Percentiles rank a stretch among this genome's conserved stretches.
These are phyloP conservation scores for Phaeolepiota aurea DNA, from an alignment of 768 basidiomycete genomes.

Conservation along the genomic window DNA sequence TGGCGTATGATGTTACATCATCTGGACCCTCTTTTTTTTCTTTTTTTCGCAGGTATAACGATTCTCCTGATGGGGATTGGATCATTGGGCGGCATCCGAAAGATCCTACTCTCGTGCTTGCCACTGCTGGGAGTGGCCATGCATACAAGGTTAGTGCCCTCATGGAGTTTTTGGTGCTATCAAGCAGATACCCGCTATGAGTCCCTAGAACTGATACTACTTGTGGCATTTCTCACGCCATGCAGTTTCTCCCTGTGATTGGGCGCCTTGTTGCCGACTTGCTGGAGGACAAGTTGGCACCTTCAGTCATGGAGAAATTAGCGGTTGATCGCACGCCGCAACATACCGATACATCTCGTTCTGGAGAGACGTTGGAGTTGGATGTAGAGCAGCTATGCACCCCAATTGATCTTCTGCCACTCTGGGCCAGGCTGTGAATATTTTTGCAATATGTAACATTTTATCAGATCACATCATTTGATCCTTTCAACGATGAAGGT, in stretches of 20 bases:
- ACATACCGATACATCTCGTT: constrained; percentile 23
- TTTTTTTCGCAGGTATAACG: constrained; percentile 64
- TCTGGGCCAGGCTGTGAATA: background rate
- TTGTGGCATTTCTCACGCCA: constrained; percentile 3
- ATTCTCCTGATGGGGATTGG: constrained; percentile 84
- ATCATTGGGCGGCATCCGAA: constrained; percentile 66
- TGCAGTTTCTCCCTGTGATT: constrained; percentile 80
- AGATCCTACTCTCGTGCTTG: constrained; percentile 59
- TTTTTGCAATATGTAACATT: too few species aligned
- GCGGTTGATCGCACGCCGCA: constrained; percentile 40
- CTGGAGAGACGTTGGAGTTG: constrained; percentile 26
- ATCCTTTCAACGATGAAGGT: too few species aligned
- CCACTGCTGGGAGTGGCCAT: constrained; percentile 86
- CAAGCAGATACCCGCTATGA: background rate
- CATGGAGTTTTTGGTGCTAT: background rate
- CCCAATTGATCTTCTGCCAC: constrained; percentile 28
- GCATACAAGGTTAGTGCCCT: constrained; percentile 63
- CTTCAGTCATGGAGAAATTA: constrained; percentile 50
- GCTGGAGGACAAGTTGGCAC: constrained; percentile 54
- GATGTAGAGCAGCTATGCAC: constrained; percentile 42
- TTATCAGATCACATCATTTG: too few species aligned
- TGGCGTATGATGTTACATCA: background rate
- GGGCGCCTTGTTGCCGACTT: constrained; percentile 70
- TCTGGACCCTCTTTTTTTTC: constrained; percentile 5
- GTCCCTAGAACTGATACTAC: background rate